phyloP scores from a whole-genome alignment of 1,284 basidiomycete species.

The Microbotryum lychnidis-dioicae region DNA sequence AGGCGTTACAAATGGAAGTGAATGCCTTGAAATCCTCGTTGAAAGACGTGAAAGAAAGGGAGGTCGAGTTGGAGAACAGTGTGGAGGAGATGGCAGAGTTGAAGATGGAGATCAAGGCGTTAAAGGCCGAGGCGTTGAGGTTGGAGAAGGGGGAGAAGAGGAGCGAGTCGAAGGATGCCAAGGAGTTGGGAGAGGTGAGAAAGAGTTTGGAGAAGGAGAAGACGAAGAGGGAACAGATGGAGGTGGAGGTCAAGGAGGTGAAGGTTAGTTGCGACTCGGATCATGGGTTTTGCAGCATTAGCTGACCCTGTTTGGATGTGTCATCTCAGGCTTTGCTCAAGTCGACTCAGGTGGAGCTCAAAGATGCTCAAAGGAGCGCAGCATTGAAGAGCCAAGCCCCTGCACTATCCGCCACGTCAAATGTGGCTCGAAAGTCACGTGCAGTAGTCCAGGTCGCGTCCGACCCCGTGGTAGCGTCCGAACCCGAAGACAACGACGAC shows the following conservation, averaged over 20 bases:
- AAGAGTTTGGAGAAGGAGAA: conserved; percentile 16
- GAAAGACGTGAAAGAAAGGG: not conserved
- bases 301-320: not conserved
- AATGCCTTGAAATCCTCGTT: not conserved
- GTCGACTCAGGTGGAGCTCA: conserved; percentile 7
- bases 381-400: not conserved
- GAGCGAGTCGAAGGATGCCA: not conserved
- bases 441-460: not conserved
- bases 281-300: not conserved
- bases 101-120: conserved; percentile 3
- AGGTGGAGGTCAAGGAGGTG: conserved; percentile 21
- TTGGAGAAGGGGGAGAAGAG: conserved; percentile 9
- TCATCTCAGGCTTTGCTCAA: conserved; percentile 15
- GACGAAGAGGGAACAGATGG: conserved; percentile 3
- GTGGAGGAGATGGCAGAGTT: not conserved
- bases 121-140: not conserved
- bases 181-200: conserved; percentile 2
- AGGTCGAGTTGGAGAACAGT: not conserved
- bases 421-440: not conserved
- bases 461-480: not conserved
- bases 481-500: not conserved
- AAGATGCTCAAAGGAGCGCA: conserved; percentile 9
- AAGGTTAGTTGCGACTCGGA: conserved; percentile 12
- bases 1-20: not conserved
- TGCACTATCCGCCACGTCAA: not conserved